Percentiles rank a stretch among this genome's conserved stretches.
Evolutionary conservation across 2,329 filamentous ascomycete species (phyloP).

Genomic region (Trichoderma sp.): DNA sequence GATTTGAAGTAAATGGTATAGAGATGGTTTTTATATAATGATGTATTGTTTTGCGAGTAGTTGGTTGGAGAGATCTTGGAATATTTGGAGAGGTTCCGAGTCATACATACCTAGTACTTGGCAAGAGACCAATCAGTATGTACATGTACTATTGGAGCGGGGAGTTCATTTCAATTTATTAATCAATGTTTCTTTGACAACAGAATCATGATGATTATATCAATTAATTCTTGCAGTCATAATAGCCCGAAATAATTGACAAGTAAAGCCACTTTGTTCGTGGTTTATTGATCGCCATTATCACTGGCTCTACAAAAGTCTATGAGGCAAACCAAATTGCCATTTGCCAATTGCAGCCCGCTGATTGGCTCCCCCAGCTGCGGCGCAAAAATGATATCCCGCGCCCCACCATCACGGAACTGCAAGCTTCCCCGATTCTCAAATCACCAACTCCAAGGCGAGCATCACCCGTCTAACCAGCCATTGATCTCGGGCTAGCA

Average conservation of each 20-base stretch:
- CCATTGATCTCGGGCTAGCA: slow-evolving; percentile 36
- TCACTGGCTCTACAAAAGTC: background rate
- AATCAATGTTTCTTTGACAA: background rate
- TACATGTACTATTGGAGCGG: background rate
- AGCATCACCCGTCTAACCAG: slow-evolving; percentile 28
- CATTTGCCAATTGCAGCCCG: slow-evolving; percentile 25
- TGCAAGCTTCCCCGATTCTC: slow-evolving; percentile 33
- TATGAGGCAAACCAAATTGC: background rate
- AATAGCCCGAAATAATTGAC: background rate
- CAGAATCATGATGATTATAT: background rate
- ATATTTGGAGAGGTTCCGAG: background rate
- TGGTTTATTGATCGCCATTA: background rate
- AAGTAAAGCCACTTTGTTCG: background rate
- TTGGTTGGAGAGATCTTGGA: background rate
- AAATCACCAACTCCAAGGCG: slow-evolving; percentile 32
- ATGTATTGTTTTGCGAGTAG: background rate
- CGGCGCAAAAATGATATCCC: slow-evolving; percentile 35
- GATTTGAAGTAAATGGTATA: slow-evolving; percentile 26
- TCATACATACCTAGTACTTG: background rate
- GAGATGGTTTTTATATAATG: background rate
- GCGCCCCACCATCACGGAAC: slow-evolving; percentile 28
- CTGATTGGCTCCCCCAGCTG: slow-evolving; percentile 29
- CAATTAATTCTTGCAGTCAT: background rate
- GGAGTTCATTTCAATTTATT: background rate
- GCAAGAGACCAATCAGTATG: background rate